These are phyloP conservation scores for Torulaspora franciscae DNA, from an alignment of 805 yeast genomes.

Conservation along the genomic window DNA sequence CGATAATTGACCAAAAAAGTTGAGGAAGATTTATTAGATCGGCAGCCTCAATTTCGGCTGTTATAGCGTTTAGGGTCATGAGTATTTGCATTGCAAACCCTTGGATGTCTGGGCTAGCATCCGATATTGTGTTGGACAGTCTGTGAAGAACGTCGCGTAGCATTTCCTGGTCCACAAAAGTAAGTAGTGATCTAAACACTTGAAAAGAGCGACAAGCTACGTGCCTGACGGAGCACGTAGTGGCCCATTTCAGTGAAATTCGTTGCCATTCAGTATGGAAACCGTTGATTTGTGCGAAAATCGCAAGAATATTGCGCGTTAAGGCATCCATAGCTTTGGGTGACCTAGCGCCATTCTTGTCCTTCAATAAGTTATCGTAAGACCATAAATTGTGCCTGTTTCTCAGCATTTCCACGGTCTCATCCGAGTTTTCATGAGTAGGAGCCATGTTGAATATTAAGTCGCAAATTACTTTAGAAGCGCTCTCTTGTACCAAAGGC, in stretches of 20 bases:
- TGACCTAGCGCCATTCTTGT: constrained; percentile 72
- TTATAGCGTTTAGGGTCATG: constrained; percentile 91
- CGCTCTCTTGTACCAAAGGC: constrained; percentile 77
- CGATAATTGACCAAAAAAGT: constrained; percentile 91
- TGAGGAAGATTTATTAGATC: constrained; percentile 86
- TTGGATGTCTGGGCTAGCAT: constrained; percentile 82
- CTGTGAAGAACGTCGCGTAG: constrained; percentile 90
- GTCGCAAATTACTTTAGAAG: constrained; percentile 68
- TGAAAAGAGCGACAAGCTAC: constrained; percentile 96
- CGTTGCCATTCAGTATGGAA: constrained; percentile 82
- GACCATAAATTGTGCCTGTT: constrained; percentile 60
- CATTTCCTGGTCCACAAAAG: constrained; percentile 81
- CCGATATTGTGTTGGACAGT: constrained; percentile 87
- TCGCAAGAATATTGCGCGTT: constrained; percentile 55
- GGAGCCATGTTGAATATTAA: constrained; percentile 58
- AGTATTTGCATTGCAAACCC: constrained; percentile 96
- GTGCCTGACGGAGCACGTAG: constrained; percentile 95
- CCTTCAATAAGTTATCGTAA: constrained; percentile 77
- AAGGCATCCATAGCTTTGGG: constrained; percentile 80
- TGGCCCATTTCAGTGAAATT: constrained; percentile 86
- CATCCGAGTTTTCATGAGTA: constrained; percentile 49
- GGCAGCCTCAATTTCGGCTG: constrained; percentile 76
- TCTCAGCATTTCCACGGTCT: constrained; percentile 54
- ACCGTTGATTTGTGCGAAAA: constrained; percentile 47
- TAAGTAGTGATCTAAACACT: constrained; percentile 76